Conservation (phyloP, 352 stramenopile species). For the Phytophthora aleatoria region DNA sequence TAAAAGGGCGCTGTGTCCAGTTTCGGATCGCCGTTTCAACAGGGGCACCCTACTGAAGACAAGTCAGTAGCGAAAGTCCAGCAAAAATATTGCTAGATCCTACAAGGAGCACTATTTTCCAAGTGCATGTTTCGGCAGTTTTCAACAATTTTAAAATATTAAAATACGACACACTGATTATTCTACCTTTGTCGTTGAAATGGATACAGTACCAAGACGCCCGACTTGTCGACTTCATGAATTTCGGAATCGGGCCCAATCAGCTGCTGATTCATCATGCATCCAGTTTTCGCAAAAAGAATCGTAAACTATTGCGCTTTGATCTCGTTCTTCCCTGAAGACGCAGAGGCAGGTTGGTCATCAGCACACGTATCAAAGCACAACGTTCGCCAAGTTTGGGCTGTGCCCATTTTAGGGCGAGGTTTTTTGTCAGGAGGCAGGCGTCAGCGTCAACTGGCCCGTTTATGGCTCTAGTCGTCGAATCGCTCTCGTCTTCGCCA, state of each 20-base stretch:
- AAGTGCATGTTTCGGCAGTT: no score
- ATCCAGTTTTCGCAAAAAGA: no score
- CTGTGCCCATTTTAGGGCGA: constrained; percentile 4
- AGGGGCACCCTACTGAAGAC: neutral
- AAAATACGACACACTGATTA: no score
- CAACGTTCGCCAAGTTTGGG: neutral
- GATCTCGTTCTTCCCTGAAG: neutral
- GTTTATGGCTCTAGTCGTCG: constrained; percentile 11
- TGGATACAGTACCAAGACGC: no score
- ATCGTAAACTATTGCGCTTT: neutral
- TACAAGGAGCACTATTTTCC: no score
- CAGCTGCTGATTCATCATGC: no score
- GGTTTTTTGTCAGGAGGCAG: constrained; percentile 12
- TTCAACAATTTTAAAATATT: no score
- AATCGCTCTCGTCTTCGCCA: constrained; percentile 26
- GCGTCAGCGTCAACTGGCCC: constrained; percentile 12
- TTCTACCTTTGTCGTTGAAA: no score
- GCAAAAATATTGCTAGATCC: neutral
- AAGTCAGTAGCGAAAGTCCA: constrained; percentile 1
- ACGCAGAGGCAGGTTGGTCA: neutral
- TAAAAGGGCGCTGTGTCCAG: constrained; percentile 10
- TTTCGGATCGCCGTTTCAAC: constrained; percentile 7
- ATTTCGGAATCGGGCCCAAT: no score
- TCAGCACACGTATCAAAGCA: neutral
- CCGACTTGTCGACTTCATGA: no score